Conservation (phyloP, 768 basidiomycete species). For the Phaeolepiota aurea region DNA sequence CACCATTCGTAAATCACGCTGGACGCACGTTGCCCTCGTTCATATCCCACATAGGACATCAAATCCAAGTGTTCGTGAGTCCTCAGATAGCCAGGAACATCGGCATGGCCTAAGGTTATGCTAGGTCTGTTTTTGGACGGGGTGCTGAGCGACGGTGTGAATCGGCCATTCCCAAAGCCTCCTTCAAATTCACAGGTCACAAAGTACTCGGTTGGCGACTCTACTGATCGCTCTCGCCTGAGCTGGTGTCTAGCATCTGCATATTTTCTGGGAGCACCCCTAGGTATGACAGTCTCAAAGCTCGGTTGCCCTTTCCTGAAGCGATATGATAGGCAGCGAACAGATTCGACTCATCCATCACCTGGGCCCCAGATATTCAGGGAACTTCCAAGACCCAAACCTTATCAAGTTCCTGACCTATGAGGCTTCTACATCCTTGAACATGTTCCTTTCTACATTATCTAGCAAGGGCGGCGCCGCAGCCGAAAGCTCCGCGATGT, state of each 20-base stretch:
- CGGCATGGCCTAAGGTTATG: slow-evolving; percentile 2
- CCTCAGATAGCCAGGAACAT: not conserved
- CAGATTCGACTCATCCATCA: slow-evolving; percentile 71
- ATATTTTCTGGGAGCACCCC: slow-evolving; percentile 48
- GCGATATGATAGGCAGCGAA: slow-evolving; percentile 50
- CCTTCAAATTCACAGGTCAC: slow-evolving; percentile 26
- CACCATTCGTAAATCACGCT: slow-evolving; percentile 44
- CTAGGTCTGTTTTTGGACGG: slow-evolving; percentile 74
- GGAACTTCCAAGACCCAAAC: slow-evolving; percentile 65
- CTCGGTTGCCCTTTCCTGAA: slow-evolving; percentile 5
- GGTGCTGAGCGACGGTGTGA: slow-evolving; percentile 49
- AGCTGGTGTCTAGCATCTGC: slow-evolving; percentile 68
- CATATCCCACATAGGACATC: slow-evolving; percentile 51
- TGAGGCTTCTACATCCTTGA: slow-evolving; percentile 76
- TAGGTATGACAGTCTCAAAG: slow-evolving; percentile 29
- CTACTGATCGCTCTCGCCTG: slow-evolving; percentile 29
- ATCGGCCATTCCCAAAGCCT: slow-evolving; percentile 55
- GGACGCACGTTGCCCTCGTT: slow-evolving; percentile 67
- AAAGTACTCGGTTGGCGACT: slow-evolving; percentile 51
- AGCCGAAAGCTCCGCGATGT: slow-evolving; percentile 21
- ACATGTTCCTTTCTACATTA: slow-evolving; percentile 58
- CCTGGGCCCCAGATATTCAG: slow-evolving; percentile 71
- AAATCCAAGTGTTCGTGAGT: slow-evolving; percentile 55
- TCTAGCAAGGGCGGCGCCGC: slow-evolving; percentile 24
- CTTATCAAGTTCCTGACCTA: slow-evolving; percentile 77